Evolutionary conservation across 2,329 filamentous ascomycete species (phyloP), one percentile per base, ranked within the genome.

Genomic region (Penicillium sp.): DNA sequence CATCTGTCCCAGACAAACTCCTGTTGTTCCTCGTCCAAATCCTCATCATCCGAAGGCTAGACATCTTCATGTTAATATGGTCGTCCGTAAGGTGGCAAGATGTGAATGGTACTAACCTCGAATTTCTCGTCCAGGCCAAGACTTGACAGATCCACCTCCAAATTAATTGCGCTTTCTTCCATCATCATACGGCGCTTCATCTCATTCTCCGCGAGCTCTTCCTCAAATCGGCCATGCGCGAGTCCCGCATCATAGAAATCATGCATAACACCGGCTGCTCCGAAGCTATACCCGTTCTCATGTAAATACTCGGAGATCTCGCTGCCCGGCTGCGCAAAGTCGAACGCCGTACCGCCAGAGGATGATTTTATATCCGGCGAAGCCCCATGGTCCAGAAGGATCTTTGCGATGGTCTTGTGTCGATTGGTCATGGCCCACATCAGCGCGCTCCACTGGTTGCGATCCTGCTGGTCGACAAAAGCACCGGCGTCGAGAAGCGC

Each of bases 381-480:
- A 22, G 95, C 95, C 17, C 93, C 93, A 72, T 95, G 91, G 75
- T 99, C 94, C 37, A 99, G 85, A 17, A 99, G 82, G 12, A 93
- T 84, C 78, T 98, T 98, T 38, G 94, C 93, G 68, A 99, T 99
- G 53, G 89, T 89, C 79, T 98, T 98, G 79, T 99, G 95, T 60
- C 93, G 84, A 78, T 99, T 99, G 59, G 95, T 99, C 92, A 98
- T 98, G 54, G 95, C 94, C 95, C 95, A 99, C 93, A 99, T 99
- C 64, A 99, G 84, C 15, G 95, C 91, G 72, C 92, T 98, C 95
- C 95, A 99, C 74, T 96, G 90, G 75, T 98, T 98, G 65, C 90
- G 91, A 75, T 99, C 95, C 78, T 98, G 94, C 71, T 90, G 90
- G 79, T 99, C 93, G 56, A 98, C 93, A 71, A 92, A 87, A 42